These are phyloP conservation scores for Fusarium palustre DNA, from an alignment of 2,329 filamentous ascomycete genomes.

Conservation along the genomic window DNA sequence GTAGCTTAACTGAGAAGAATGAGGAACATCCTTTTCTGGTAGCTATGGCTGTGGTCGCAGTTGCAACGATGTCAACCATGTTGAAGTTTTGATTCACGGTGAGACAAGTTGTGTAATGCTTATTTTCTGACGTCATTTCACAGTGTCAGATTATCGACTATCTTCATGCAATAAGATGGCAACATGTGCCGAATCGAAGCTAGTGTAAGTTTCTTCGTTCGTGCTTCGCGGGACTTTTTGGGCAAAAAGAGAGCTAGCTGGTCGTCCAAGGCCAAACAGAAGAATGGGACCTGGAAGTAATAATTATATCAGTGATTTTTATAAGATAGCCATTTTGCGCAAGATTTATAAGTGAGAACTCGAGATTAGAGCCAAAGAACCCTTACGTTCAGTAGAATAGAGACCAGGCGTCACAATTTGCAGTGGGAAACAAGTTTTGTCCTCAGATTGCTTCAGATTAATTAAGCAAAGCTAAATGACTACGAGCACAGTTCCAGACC, in stretches of 20 bases:
- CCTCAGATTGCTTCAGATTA: slow-evolving; percentile 24
- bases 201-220: background rate
- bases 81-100: background rate
- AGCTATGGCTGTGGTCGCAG: background rate
- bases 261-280: fast-evolving
- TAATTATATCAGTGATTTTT: background rate
- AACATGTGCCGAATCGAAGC: no score
- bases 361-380: fast-evolving
- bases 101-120: background rate
- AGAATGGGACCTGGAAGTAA: background rate
- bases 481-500: slow-evolving; percentile 33
- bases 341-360: no score
- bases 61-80: no score
- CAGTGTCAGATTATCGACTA: no score
- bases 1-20: fast-evolving
- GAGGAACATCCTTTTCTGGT: background rate
- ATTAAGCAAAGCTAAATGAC: slow-evolving; percentile 31
- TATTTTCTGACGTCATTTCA: slow-evolving; percentile 7
- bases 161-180: background rate
- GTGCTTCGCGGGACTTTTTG: background rate
- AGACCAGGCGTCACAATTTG: background rate
- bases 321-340: no score
- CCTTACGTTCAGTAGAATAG: fast-evolving
- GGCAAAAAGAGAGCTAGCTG: background rate
- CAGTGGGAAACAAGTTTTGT: background rate